A percentile compares a stretch with the other conserved stretches of the same genome.
These are phyloP conservation scores for Rhodomyrtus psidioides DNA, from an alignment of 441 rosid species.

Conservation along the genomic window DNA sequence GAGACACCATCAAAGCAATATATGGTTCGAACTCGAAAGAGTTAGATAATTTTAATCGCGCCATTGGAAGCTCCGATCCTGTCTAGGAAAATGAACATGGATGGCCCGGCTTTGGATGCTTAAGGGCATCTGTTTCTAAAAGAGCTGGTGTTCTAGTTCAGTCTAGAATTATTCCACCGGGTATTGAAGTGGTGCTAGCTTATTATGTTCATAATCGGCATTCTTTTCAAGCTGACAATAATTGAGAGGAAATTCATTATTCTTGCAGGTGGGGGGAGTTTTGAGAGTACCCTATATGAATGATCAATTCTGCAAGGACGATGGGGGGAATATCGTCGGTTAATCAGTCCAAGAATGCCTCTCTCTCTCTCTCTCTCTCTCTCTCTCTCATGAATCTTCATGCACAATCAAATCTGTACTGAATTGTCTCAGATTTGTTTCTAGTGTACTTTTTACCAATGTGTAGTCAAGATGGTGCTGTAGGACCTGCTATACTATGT, in stretches of 20 bases:
- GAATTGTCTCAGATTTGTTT: not conserved
- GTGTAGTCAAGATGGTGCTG: not conserved
- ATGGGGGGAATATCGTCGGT: not conserved
- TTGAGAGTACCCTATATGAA: not conserved
- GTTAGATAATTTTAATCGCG: conserved; percentile 41
- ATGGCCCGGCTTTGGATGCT: not conserved
- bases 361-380: not conserved
- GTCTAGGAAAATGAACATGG: not conserved
- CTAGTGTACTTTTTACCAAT: not conserved
- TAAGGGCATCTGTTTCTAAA: not conserved
- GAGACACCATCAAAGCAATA: conserved; percentile 43
- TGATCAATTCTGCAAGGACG: not conserved
- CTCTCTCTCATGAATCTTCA: not conserved
- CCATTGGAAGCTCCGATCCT: conserved; percentile 18
- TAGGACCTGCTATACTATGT: not conserved
- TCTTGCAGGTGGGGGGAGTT: not conserved
- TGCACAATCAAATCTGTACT: not conserved
- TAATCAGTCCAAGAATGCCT: not conserved
- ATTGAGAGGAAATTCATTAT: not conserved
- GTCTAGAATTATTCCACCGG: not conserved
- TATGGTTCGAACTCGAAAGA: conserved; percentile 58
- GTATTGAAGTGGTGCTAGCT: not conserved
- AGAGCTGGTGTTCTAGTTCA: not conserved
- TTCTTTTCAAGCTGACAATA: not conserved
- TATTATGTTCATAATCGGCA: not conserved